A percentile compares a stretch with the other conserved stretches of the same genome.
phyloP scores from a whole-genome alignment of 345 rosid species.

The Syzygium aqueum region DNA sequence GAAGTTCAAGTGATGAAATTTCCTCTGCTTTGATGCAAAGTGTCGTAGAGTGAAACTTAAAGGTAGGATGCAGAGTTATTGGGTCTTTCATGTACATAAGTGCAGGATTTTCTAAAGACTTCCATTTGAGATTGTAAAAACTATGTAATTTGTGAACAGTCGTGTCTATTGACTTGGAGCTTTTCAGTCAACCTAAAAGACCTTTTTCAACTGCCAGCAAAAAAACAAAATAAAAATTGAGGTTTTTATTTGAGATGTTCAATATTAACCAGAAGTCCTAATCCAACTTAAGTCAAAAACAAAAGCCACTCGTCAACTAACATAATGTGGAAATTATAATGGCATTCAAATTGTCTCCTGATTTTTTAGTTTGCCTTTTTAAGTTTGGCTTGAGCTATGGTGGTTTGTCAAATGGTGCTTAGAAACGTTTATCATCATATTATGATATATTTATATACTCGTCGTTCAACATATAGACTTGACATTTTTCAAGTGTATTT shows the following conservation, averaged over 20 bases:
- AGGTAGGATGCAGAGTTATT: background rate
- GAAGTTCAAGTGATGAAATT: background rate
- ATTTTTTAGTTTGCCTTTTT: too few relatives aligned
- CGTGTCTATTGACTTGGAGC: background rate
- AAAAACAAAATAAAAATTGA: background rate
- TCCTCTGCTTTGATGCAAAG: background rate
- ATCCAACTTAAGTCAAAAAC: background rate
- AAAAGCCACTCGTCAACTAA: background rate
- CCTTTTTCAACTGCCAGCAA: background rate
- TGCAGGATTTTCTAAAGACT: background rate
- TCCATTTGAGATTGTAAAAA: background rate
- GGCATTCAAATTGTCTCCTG: background rate
- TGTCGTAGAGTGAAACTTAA: background rate
- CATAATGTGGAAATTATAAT: background rate
- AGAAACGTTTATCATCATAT: too few relatives aligned
- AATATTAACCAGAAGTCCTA: background rate
- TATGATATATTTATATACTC: too few relatives aligned
- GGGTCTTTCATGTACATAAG: background rate
- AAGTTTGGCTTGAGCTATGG: too few relatives aligned
- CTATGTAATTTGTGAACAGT: background rate
- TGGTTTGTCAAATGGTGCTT: too few relatives aligned
- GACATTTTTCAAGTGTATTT: background rate
- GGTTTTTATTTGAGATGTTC: background rate
- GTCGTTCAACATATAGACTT: background rate
- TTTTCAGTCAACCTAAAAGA: background rate